phyloP scores from a whole-genome alignment of 805 yeast species.

The Torulaspora maleeae region DNA sequence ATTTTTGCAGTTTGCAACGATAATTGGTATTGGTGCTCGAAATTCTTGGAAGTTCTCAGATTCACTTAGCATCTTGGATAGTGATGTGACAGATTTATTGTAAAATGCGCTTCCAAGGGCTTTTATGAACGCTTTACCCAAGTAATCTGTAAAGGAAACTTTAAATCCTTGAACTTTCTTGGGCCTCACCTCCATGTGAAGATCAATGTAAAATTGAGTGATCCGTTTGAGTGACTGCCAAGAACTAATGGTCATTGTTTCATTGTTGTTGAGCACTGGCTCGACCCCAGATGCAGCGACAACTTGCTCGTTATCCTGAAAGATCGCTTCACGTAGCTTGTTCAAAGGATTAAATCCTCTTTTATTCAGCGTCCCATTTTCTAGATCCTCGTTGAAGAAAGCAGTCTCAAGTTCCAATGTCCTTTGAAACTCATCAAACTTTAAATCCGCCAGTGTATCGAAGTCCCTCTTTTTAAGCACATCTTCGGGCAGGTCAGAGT shows the following conservation, averaged over 20 bases:
- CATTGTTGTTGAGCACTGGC: conserved; percentile 4
- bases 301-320: conserved; percentile 20
- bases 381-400: conserved; percentile 8
- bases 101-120: conserved; percentile 34
- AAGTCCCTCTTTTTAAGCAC: conserved; percentile 1
- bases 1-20: conserved; percentile 40
- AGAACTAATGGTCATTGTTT: conserved; percentile 19
- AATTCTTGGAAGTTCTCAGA: conserved; percentile 35
- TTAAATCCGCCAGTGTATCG: not conserved
- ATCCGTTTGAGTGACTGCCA: conserved; percentile 34
- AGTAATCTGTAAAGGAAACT: conserved; percentile 59
- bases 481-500: not conserved
- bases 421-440: conserved; percentile 23
- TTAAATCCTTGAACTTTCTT: conserved; percentile 52
- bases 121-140: conserved; percentile 59
- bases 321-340: conserved; percentile 16
- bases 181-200: conserved; percentile 51
- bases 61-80: conserved; percentile 28
- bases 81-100: conserved; percentile 39
- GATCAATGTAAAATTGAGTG: conserved; percentile 45
- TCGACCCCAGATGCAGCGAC: conserved; percentile 11
- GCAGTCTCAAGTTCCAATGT: conserved; percentile 16
- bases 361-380: conserved; percentile 5
- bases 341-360: conserved; percentile 15
- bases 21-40: conserved; percentile 48